Conservation (phyloP, 768 basidiomycete genomes). For the Podaxis sp. region DNA sequence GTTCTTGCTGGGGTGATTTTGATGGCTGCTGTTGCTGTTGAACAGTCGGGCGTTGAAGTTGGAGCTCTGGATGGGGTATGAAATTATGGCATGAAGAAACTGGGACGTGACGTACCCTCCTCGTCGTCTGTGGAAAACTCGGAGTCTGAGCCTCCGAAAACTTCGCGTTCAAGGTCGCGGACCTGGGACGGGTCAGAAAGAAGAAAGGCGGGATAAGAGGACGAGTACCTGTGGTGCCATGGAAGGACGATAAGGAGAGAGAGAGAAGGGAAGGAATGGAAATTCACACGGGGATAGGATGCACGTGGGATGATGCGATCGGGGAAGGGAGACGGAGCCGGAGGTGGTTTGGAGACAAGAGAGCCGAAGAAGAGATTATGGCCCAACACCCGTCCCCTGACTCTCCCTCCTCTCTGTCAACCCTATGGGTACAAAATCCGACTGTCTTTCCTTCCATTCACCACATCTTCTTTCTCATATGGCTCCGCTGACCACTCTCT, state of each 20-base stretch:
- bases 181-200: slow-evolving; percentile 16
- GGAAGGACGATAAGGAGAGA: neutral
- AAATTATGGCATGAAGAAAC: neutral
- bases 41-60: slow-evolving; percentile 42
- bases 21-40: slow-evolving; percentile 31
- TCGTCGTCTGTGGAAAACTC: slow-evolving; percentile 82
- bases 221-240: slow-evolving; percentile 21
- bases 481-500: neutral
- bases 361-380: neutral
- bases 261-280: too few species aligned
- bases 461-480: neutral
- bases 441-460: neutral
- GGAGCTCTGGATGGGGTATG: slow-evolving; percentile 9
- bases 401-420: slow-evolving; percentile 3
- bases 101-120: slow-evolving; percentile 37
- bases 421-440: neutral
- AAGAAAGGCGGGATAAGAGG: neutral
- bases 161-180: slow-evolving; percentile 59
- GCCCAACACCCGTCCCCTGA: neutral
- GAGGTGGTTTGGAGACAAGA: neutral
- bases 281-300: neutral
- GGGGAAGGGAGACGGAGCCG: neutral
- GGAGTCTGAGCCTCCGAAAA: slow-evolving; percentile 83
- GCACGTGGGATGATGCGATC: slow-evolving; percentile 12
- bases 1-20: slow-evolving; percentile 26